Conservation (phyloP, 83 land plant species). For the Thuja plicata region DNA sequence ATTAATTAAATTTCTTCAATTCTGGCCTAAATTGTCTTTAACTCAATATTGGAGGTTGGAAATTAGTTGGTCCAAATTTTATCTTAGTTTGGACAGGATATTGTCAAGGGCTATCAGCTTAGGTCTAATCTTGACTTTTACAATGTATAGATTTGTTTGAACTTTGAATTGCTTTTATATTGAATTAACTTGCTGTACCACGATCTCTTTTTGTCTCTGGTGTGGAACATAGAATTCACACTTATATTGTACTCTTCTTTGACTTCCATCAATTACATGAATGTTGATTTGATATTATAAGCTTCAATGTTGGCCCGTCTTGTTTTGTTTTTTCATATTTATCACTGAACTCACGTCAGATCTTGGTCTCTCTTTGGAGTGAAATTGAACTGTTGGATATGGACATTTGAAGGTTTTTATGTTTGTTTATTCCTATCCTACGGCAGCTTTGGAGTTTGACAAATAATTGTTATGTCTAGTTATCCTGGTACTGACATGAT, state of each 20-base stretch:
- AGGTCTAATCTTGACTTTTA: not conserved
- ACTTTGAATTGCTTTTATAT: not conserved
- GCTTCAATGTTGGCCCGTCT: not conserved
- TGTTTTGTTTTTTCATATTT: not conserved
- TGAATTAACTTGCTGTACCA: not conserved
- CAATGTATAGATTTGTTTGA: not conserved
- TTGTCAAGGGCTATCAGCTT: not conserved
- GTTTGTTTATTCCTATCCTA: not conserved
- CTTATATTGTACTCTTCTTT: not conserved
- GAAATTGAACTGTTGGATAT: not conserved
- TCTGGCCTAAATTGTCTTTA: not conserved
- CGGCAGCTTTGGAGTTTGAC: not conserved
- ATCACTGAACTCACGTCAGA: not conserved
- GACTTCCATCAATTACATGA: not conserved
- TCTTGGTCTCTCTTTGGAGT: not conserved
- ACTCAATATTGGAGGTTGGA: not conserved
- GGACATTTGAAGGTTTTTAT: not conserved
- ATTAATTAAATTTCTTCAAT: not conserved
- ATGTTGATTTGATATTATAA: not conserved
- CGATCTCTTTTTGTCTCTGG: not conserved
- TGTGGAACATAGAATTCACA: not conserved
- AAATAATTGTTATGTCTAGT: not conserved
- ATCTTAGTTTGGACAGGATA: not conserved
- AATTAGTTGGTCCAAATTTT: not conserved
- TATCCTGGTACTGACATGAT: slow-evolving; percentile 1